phyloP scores from a whole-genome alignment of 2,329 filamentous ascomycete species.

The Colletotrichum liaoningense region DNA sequence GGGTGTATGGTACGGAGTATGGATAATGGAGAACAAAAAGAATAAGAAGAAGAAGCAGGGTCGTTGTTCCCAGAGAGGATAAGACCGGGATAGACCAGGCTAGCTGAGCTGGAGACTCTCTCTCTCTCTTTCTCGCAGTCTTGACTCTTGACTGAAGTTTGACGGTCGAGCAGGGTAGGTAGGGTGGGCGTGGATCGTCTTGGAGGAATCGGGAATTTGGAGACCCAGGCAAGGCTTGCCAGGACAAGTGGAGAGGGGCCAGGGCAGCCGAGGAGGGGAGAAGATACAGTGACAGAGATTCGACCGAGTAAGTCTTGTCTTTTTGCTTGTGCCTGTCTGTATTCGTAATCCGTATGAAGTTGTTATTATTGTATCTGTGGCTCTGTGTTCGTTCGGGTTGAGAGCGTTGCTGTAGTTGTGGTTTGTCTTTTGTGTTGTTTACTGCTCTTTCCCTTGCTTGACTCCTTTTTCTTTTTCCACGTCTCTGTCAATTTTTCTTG shows the following conservation, averaged over 20 bases:
- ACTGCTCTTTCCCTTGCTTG: neutral
- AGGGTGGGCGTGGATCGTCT: neutral
- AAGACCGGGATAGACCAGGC: neutral
- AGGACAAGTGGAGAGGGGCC: constrained; percentile 63
- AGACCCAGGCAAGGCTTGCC: constrained; percentile 39
- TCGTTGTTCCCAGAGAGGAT: constrained; percentile 9
- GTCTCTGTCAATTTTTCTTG: neutral
- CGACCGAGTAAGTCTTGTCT: neutral
- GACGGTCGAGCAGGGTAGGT: neutral
- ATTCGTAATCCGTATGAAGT: too few relatives aligned
- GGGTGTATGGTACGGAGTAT: neutral
- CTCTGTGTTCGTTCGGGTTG: too few relatives aligned
- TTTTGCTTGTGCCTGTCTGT: neutral
- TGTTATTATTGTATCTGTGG: neutral
- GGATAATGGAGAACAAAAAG: neutral
- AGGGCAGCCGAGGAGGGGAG: constrained; percentile 62
- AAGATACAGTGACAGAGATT: neutral
- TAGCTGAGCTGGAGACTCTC: neutral
- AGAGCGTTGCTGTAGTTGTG: neutral
- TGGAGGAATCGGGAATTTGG: neutral
- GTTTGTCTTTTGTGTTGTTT: neutral
- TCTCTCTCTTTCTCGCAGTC: neutral
- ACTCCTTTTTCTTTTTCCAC: neutral
- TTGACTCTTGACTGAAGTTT: neutral
- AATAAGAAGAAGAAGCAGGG: neutral